Evolutionary conservation across 2,329 filamentous ascomycete species (phyloP).

Genomic region (Pseudonectria buxi): DNA sequence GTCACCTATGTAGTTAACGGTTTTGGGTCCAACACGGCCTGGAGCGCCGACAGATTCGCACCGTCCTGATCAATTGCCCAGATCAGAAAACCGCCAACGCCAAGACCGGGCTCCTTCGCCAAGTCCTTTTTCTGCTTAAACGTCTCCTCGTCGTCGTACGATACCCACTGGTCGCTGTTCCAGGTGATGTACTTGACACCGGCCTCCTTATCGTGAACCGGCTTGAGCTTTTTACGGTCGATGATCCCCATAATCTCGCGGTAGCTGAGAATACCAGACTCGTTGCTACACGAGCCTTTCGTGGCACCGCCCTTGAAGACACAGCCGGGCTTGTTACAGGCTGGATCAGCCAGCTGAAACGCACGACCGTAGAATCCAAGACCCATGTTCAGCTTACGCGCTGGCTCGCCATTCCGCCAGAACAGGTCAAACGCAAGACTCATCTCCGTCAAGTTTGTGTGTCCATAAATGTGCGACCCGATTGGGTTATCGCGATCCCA

Average conservation of each 20-base stretch:
- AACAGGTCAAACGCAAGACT: slow-evolving; percentile 34
- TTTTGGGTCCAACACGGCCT: slow-evolving; percentile 8
- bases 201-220: slow-evolving; percentile 20
- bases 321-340: slow-evolving; percentile 13
- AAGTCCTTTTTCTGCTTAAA: slow-evolving; percentile 13
- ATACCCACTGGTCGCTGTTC: slow-evolving; percentile 34
- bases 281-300: slow-evolving; percentile 15
- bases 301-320: slow-evolving; percentile 6
- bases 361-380: slow-evolving; percentile 35
- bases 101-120: slow-evolving; percentile 24
- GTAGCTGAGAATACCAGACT: slow-evolving; percentile 19
- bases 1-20: slow-evolving; percentile 5
- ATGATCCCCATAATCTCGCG: slow-evolving; percentile 21
- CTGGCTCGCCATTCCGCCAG: slow-evolving; percentile 36
- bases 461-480: slow-evolving; percentile 27
- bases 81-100: slow-evolving; percentile 27
- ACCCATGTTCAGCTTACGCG: slow-evolving; percentile 36
- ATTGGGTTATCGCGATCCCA: slow-evolving; percentile 32
- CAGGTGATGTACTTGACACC: slow-evolving; percentile 29
- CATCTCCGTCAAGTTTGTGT: slow-evolving; percentile 44
- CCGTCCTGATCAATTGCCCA: slow-evolving; percentile 27
- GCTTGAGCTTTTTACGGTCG: slow-evolving; percentile 12
- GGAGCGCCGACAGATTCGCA: slow-evolving; percentile 11
- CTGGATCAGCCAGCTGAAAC: slow-evolving; percentile 11
- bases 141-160: slow-evolving; percentile 16